Percentiles rank a stretch among this genome's conserved stretches.
Evolutionary conservation across 495 filamentous ascomycete species (phyloP).

Genomic region (Penicillium diatomitis): DNA sequence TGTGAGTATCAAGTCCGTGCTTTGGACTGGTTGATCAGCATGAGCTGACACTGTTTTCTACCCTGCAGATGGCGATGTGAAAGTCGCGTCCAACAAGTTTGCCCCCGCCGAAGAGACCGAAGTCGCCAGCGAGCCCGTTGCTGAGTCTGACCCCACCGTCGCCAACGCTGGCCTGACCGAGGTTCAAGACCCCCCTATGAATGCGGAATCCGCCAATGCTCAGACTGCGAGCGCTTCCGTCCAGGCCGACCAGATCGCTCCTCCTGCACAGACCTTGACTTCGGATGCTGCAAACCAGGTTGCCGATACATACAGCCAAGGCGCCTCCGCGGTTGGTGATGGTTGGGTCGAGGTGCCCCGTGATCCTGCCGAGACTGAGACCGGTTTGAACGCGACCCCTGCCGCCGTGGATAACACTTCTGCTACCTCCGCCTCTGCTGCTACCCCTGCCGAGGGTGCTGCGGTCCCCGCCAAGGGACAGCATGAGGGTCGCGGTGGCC

Average conservation of each 20-base stretch:
- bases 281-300: conserved; percentile 56
- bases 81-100: conserved; percentile 40
- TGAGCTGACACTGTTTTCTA: neutral
- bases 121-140: conserved; percentile 22
- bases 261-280: conserved; percentile 47
- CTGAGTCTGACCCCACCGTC: conserved; percentile 64
- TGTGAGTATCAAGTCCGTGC: conserved; percentile 46
- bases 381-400: conserved; percentile 49
- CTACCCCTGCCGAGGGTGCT: conserved; percentile 13
- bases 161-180: conserved; percentile 72
- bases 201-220: conserved; percentile 10
- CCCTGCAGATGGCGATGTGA: conserved; percentile 56
- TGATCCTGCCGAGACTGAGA: conserved; percentile 66
- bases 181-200: conserved; percentile 38
- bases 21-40: neutral
- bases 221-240: conserved; percentile 10
- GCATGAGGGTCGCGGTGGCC: conserved; percentile 40
- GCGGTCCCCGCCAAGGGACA: conserved; percentile 62
- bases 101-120: conserved; percentile 17
- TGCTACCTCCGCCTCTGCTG: neutral
- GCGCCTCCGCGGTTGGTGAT: conserved; percentile 50
- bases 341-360: conserved; percentile 73
- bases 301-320: conserved; percentile 60
- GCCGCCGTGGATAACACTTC: conserved; percentile 24
- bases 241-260: conserved; percentile 29